Conservation (phyloP, 116 monocot species). For the Phalaenopsis hybrid region DNA sequence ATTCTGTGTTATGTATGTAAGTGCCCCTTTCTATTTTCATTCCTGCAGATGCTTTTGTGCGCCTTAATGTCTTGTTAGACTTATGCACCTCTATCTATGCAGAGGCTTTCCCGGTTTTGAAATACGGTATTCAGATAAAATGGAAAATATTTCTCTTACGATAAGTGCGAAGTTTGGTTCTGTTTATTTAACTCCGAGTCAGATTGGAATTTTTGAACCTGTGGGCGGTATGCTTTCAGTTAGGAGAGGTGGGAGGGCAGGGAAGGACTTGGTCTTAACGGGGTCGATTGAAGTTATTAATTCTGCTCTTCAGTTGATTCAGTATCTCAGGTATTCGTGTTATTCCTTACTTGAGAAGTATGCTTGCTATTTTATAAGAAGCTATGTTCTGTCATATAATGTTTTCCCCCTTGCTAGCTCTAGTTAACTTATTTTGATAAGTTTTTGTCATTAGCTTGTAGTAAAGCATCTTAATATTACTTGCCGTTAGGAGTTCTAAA, state of each 20-base stretch:
- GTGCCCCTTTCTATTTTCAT: too few species aligned
- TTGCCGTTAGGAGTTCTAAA: neutral
- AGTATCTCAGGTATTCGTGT: constrained; percentile 67
- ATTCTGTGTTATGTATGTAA: too few species aligned
- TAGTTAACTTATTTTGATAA: neutral
- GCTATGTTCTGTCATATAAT: neutral
- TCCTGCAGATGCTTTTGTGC: too few species aligned
- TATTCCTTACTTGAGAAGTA: neutral
- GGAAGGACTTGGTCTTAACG: constrained; percentile 45
- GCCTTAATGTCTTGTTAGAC: too few species aligned
- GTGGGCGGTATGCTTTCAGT: constrained; percentile 31
- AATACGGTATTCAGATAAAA: constrained; percentile 52
- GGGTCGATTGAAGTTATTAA: constrained; percentile 58
- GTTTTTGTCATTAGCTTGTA: neutral
- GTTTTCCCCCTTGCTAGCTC: neutral
- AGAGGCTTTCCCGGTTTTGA: constrained; percentile 76
- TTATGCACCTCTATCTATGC: too few species aligned
- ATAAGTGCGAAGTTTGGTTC: constrained; percentile 57
- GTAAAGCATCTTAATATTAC: neutral
- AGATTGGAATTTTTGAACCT: constrained; percentile 39
- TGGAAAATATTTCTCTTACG: constrained; percentile 66
- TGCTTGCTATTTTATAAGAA: constrained; percentile 1
- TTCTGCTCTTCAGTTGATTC: constrained; percentile 59
- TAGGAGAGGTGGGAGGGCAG: constrained; percentile 30
- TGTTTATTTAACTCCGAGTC: constrained; percentile 63